These are phyloP conservation scores for Penicillium pancosmium DNA, from an alignment of 495 filamentous ascomycete species.

Conservation along the genomic window DNA sequence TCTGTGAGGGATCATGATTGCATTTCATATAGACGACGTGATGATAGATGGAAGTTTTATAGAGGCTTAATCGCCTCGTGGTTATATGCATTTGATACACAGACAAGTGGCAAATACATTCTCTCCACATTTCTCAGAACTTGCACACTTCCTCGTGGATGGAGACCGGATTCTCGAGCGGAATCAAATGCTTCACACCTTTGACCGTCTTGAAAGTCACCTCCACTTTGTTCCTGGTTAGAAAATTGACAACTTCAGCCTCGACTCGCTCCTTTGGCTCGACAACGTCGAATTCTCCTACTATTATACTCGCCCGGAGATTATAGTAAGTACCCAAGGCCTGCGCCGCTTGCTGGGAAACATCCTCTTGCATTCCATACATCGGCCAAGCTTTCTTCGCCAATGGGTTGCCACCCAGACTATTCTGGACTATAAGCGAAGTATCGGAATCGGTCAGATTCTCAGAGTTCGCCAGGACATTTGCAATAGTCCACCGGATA, in stretches of 20 bases:
- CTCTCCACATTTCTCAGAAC: not conserved
- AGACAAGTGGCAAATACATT: not conserved
- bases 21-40: constrained; percentile 1
- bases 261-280: constrained; percentile 39
- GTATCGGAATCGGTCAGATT: constrained; percentile 25
- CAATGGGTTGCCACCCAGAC: constrained; percentile 29
- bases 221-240: constrained; percentile 11
- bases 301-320: constrained; percentile 27
- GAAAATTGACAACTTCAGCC: constrained; percentile 25
- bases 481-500: constrained; percentile 34
- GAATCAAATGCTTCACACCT: constrained; percentile 12
- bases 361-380: constrained; percentile 46
- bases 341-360: constrained; percentile 20
- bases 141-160: constrained; percentile 2
- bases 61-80: constrained; percentile 2
- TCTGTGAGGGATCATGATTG: constrained; percentile 10
- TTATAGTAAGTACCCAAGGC: not conserved
- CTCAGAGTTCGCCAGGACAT: constrained; percentile 35
- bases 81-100: not conserved
- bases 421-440: constrained; percentile 30
- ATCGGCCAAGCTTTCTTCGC: constrained; percentile 43
- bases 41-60: constrained; percentile 8
- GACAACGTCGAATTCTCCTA: constrained; percentile 37
- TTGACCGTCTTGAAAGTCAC: constrained; percentile 6
- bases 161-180: constrained; percentile 4